These are phyloP conservation scores for Actinomortierella ambigua DNA, from an alignment of 371 early-diverging fungal species.

Conservation along the genomic window DNA sequence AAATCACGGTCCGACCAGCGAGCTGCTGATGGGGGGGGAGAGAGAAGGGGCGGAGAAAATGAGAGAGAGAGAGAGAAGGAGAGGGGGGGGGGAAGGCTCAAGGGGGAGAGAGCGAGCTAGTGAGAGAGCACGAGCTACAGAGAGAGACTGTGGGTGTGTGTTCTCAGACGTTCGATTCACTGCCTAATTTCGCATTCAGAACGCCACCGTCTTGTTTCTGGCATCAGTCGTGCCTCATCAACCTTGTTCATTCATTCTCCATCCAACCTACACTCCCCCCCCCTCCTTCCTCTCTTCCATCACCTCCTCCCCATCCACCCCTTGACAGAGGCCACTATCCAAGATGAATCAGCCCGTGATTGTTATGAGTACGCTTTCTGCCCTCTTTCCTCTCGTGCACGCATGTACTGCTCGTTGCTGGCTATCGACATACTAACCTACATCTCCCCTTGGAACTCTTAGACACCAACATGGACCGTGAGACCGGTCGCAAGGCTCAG, in stretches of 20 bases:
- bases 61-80: not conserved
- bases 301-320: slow-evolving; percentile 4
- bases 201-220: not conserved
- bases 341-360: slow-evolving; percentile 72
- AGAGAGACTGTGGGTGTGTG: slow-evolving; percentile 1
- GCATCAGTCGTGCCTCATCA: not conserved
- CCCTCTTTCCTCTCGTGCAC: not conserved
- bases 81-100: not conserved
- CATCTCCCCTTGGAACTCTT: slow-evolving; percentile 6
- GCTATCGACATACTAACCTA: not conserved
- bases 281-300: slow-evolving; percentile 3
- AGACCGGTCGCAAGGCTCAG: slow-evolving; percentile 96
- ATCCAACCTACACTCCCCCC: slow-evolving; percentile 3
- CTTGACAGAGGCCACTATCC: slow-evolving; percentile 8
- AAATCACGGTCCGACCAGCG: too few species aligned
- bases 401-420: too few species aligned
- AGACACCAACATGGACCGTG: slow-evolving; percentile 95
- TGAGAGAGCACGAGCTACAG: not conserved
- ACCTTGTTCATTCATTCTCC: not conserved
- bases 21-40: not conserved
- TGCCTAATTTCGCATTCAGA: too few species aligned
- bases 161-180: not conserved
- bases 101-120: not conserved
- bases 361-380: slow-evolving; percentile 68
- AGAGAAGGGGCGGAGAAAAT: not conserved